These are phyloP conservation scores for Fraxinus floribunda DNA, from an alignment of 305 asterid genomes.

Conservation along the genomic window DNA sequence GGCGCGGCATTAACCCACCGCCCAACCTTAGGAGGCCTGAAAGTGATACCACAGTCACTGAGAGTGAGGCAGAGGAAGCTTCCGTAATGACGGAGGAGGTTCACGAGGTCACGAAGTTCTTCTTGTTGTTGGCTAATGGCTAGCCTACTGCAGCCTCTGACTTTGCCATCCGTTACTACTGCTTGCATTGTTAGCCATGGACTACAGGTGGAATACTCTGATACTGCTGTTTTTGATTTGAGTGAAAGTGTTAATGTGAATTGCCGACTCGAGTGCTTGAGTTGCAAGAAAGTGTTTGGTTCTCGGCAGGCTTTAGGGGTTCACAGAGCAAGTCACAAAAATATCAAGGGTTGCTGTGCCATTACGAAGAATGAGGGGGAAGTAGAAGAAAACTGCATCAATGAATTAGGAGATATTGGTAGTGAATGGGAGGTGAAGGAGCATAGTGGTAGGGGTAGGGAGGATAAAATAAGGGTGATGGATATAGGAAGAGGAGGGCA, in stretches of 20 bases:
- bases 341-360: conserved; percentile 73
- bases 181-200: conserved; percentile 21
- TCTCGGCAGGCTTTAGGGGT: conserved; percentile 77
- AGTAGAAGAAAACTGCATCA: conserved; percentile 6
- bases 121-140: conserved; percentile 58
- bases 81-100: conserved; percentile 41
- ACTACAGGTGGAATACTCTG: conserved; percentile 11
- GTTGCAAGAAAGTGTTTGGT: conserved; percentile 69
- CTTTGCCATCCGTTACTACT: conserved; percentile 8
- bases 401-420: conserved; percentile 7
- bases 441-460: neutral
- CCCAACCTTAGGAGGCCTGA: conserved; percentile 32
- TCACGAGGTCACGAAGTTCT: conserved; percentile 49
- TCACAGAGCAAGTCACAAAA: conserved; percentile 70
- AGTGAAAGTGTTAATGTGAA: neutral
- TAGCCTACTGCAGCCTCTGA: conserved; percentile 5
- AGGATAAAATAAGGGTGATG: neutral
- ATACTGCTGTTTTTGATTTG: neutral
- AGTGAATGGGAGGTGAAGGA: neutral
- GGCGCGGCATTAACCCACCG: conserved; percentile 92
- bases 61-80: conserved; percentile 5
- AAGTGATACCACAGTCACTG: neutral
- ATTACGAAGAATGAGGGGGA: conserved; percentile 39
- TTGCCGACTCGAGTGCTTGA: conserved; percentile 56
- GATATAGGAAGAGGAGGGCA: conserved; percentile 26